Percentiles rank a stretch among this genome's conserved stretches.
These are phyloP conservation scores for Ceratopteris richardii DNA, from an alignment of 75 land plant genomes.

Conservation along the genomic window DNA sequence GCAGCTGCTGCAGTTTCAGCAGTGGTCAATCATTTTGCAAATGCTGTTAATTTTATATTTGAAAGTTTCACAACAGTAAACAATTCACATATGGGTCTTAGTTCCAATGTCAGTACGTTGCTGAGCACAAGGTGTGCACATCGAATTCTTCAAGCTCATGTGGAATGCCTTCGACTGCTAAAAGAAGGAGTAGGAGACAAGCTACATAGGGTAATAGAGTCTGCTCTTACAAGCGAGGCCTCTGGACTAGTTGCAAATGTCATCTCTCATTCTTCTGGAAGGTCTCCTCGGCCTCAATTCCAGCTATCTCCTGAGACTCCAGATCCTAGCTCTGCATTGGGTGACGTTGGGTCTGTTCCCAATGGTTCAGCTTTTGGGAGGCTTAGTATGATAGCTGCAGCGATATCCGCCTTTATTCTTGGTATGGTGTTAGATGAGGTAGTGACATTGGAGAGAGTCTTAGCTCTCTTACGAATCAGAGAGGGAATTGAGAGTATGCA, in stretches of 20 bases:
- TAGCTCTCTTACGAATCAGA: conserved; percentile 55
- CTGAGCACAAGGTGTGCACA: conserved; percentile 41
- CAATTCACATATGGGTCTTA: conserved; percentile 13
- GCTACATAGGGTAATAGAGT: conserved; percentile 69
- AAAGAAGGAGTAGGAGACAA: conserved; percentile 86
- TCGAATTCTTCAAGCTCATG: conserved; percentile 53
- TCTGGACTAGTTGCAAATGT: conserved; percentile 38
- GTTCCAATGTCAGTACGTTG: conserved; percentile 10
- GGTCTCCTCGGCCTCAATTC: conserved; percentile 67
- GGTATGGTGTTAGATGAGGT: conserved; percentile 70
- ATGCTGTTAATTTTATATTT: conserved; percentile 37
- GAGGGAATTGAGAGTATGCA: conserved; percentile 71
- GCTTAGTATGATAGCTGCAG: conserved; percentile 56
- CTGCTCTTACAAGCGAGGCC: conserved; percentile 74
- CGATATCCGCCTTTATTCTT: conserved; percentile 73
- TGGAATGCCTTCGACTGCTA: conserved; percentile 54
- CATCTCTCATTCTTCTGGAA: conserved; percentile 47
- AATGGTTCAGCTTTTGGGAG: conserved; percentile 26
- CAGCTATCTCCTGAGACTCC: conserved; percentile 69
- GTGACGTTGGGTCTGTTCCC: conserved; percentile 48
- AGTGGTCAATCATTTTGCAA: conserved; percentile 55
- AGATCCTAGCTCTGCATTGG: conserved; percentile 41
- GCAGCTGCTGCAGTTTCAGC: conserved; percentile 69
- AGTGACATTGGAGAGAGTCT: conserved; percentile 68
- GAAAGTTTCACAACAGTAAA: conserved; percentile 30